Conservation (phyloP, 192 early-diverging fungal species). For the Coemansia sp. region DNA sequence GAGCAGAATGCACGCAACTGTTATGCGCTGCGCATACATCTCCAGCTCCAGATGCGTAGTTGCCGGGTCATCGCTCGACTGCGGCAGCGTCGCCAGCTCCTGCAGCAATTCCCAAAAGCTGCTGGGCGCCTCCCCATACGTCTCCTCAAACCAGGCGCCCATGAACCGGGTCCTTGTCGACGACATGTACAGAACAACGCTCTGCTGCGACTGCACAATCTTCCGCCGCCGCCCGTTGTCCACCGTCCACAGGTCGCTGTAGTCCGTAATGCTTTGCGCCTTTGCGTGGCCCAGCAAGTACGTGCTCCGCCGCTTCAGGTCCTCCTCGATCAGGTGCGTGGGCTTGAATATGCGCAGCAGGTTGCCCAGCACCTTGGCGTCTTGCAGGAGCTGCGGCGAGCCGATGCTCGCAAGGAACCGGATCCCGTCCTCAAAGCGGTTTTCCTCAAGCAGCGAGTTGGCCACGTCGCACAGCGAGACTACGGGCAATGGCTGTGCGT, state of each 20-base stretch:
- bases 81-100: slow-evolving; percentile 21
- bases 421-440: slow-evolving; percentile 30
- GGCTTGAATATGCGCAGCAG: slow-evolving; percentile 41
- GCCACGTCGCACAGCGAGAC: slow-evolving; percentile 28
- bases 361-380: slow-evolving; percentile 12
- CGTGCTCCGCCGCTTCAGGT: slow-evolving; percentile 30
- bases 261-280: slow-evolving; percentile 4
- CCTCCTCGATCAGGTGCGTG: slow-evolving; percentile 26
- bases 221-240: slow-evolving; percentile 21
- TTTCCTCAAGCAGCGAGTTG: slow-evolving; percentile 37
- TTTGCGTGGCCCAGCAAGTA: slow-evolving; percentile 20
- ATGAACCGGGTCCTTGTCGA: slow-evolving; percentile 24
- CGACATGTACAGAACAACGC: slow-evolving; percentile 18
- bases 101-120: slow-evolving; percentile 22
- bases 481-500: neutral
- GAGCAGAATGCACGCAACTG: slow-evolving; percentile 24
- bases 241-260: slow-evolving; percentile 36
- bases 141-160: slow-evolving; percentile 32
- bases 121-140: slow-evolving; percentile 1
- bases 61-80: neutral
- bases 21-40: slow-evolving; percentile 32
- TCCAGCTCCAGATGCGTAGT: slow-evolving; percentile 22
- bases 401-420: slow-evolving; percentile 29
- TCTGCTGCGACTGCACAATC: slow-evolving; percentile 33
- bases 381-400: slow-evolving; percentile 7